Evolutionary conservation across 2,329 filamentous ascomycete genomes (phyloP), one percentile per base, ranked within the genome.

Genomic region (Cladosporium austrohemisphaericum): DNA sequence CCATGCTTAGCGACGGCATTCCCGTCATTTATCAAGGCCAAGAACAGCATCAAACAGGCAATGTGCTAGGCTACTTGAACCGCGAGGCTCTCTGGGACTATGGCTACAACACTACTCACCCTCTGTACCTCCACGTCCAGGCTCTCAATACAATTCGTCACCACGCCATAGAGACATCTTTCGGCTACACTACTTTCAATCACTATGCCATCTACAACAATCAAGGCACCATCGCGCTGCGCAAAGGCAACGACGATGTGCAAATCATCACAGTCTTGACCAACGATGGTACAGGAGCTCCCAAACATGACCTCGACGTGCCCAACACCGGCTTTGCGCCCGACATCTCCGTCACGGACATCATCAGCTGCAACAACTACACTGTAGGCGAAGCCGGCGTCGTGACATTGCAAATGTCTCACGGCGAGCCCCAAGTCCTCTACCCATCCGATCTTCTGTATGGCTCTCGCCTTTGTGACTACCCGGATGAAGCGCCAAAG

Each of bases 261-360:
- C 69, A 63, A 25, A 68, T 77, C n/a, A 65, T 77, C 29, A 69
- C 72, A 46, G 60, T 76, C 4, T 55, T 75, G 10, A 73, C 37
- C 19, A 75, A 73, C 43, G 66, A 67, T 32, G 71, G 71, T 2
- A 52, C 57, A 2, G 50, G 52, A 3, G 53, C 57, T 1, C 49
- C 53, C 4, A 60, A 65, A 23, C 69, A 36, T 49, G 60, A 55
- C 53, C 59, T 55, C 47, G 48, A 64, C n/a, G 66, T 75, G 48
- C 57, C 52, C 16, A 29, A 29, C 26, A 25, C 22, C 6, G 37
- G 37, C 37, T 41, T 26, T 14, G 13, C 19, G n/a, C 25, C 37
- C 13, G 25, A 41, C 10, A 52, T 74, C 20, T 51, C 56, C 7
- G 53, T 68, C 1, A 60, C 61, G 2, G 67, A 70, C 32, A 40